Percentiles rank a stretch among this genome's conserved stretches.
These are phyloP conservation scores for Pseudognaphalium luteoalbum DNA, from an alignment of 129 eudicot species.

Conservation along the genomic window DNA sequence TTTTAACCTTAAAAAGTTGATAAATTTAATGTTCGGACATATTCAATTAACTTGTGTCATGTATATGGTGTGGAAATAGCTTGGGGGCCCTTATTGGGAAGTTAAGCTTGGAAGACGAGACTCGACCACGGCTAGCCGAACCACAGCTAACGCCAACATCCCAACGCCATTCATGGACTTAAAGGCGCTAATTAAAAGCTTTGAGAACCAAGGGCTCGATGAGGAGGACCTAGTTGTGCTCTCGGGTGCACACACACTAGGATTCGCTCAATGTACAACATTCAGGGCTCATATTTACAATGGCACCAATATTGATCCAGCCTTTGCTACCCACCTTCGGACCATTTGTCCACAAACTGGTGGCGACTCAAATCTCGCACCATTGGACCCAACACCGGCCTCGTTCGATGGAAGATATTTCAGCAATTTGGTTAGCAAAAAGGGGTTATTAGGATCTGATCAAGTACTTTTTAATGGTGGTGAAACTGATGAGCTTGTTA, in stretches of 20 bases:
- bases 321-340: constrained; percentile 24
- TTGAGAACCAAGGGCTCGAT: constrained; percentile 47
- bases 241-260: constrained; percentile 50
- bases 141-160: constrained; percentile 23
- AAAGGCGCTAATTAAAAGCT: constrained; percentile 25
- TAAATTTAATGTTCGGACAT: too few relatives aligned
- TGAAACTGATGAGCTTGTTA: constrained; percentile 25
- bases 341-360: constrained; percentile 29
- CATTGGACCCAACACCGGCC: constrained; percentile 35
- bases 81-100: constrained; percentile 43
- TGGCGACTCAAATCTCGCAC: constrained; percentile 31
- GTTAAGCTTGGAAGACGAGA: constrained; percentile 46
- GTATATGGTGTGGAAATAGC: constrained; percentile 7
- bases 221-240: constrained; percentile 55
- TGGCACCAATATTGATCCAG: constrained; percentile 25
- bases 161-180: constrained; percentile 40
- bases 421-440: constrained; percentile 29
- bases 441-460: constrained; percentile 39
- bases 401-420: constrained; percentile 34
- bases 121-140: constrained; percentile 35
- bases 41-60: too few relatives aligned
- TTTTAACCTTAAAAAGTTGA: too few relatives aligned
- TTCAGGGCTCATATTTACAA: constrained; percentile 25
- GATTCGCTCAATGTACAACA: constrained; percentile 26
- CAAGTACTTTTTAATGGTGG: constrained; percentile 36